Conservation (phyloP, 2,329 filamentous ascomycete genomes). For the Hypoxylon sp. region DNA sequence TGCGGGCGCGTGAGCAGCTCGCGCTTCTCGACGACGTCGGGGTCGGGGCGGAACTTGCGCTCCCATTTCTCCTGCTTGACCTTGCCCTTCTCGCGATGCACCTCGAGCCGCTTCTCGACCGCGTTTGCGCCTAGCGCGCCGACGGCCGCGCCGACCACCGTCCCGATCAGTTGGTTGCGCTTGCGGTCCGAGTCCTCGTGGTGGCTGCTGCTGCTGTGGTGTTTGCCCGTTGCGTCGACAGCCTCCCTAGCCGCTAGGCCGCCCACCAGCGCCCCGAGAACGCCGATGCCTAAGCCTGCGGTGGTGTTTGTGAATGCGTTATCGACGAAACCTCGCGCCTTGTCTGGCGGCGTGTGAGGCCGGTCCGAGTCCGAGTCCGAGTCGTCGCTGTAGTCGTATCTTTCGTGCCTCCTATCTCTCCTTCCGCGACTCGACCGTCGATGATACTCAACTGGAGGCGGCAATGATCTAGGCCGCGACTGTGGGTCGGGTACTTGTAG, state of each 20-base stretch:
- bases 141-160: constrained; percentile 63
- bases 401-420: constrained; percentile 25
- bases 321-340: constrained; percentile 53
- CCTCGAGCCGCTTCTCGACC: constrained; percentile 46
- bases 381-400: constrained; percentile 34
- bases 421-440: constrained; percentile 26
- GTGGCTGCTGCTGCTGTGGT: constrained; percentile 36
- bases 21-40: constrained; percentile 36
- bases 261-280: constrained; percentile 63
- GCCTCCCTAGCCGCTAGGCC: constrained; percentile 62
- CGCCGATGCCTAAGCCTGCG: constrained; percentile 59
- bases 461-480: constrained; percentile 43
- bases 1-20: constrained; percentile 39
- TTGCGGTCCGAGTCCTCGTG: constrained; percentile 44
- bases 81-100: constrained; percentile 41
- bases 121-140: constrained; percentile 62
- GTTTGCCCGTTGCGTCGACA: constrained; percentile 51
- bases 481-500: constrained; percentile 40
- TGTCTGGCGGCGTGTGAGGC: constrained; percentile 49
- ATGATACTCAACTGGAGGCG: constrained; percentile 36
- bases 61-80: constrained; percentile 41
- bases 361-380: constrained; percentile 40
- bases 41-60: constrained; percentile 33
- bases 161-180: constrained; percentile 54
- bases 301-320: constrained; percentile 59